These are phyloP conservation scores for Penicillium longicatenatum DNA, from an alignment of 495 filamentous ascomycete genomes.

Conservation along the genomic window DNA sequence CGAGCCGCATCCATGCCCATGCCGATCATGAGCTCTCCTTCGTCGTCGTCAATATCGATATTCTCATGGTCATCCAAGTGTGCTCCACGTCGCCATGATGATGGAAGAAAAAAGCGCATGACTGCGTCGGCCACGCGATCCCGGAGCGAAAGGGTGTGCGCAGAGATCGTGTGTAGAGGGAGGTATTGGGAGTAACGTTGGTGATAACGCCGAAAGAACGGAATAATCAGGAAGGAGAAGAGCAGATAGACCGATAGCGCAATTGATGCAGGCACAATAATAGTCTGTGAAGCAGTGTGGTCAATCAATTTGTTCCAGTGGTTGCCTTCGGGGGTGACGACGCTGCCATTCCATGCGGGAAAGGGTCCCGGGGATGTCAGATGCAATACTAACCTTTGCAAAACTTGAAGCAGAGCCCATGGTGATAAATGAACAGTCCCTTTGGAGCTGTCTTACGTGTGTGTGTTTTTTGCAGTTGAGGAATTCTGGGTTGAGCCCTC, in stretches of 20 bases:
- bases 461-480: not conserved
- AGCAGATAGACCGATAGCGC: conserved; percentile 74
- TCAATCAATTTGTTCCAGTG: conserved; percentile 7
- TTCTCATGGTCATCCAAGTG: conserved; percentile 58
- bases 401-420: conserved; percentile 38
- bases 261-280: conserved; percentile 77
- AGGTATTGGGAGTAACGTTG: conserved; percentile 72
- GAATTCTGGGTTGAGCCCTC: not conserved
- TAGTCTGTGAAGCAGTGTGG: conserved; percentile 55
- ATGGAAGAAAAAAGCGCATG: conserved; percentile 56
- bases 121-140: conserved; percentile 59
- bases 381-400: conserved; percentile 31
- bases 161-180: conserved; percentile 63
- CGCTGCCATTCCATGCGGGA: not conserved
- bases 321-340: conserved; percentile 3
- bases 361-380: not conserved
- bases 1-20: conserved; percentile 54
- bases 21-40: conserved; percentile 65
- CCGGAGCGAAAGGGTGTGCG: conserved; percentile 62
- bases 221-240: conserved; percentile 68
- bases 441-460: not conserved
- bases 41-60: conserved; percentile 65
- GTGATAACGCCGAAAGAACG: conserved; percentile 74
- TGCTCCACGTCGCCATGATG: conserved; percentile 51
- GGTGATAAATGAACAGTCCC: conserved; percentile 1